Percentiles rank a stretch among this genome's conserved stretches.
phyloP scores from a whole-genome alignment of 306 rosid genomes.

The Luffa acutangula region DNA sequence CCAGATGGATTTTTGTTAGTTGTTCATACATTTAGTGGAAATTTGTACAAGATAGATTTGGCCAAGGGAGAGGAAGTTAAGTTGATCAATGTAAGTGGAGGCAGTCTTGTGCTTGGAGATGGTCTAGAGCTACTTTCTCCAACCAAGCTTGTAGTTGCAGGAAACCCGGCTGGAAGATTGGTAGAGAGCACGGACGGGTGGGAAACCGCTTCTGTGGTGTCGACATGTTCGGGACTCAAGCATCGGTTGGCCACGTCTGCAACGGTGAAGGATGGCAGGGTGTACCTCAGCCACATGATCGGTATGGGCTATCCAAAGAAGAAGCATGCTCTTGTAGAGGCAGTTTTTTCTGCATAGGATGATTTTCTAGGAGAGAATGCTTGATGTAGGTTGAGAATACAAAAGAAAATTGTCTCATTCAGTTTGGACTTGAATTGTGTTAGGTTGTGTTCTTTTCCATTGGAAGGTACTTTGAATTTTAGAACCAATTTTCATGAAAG shows the following conservation, averaged over 20 bases:
- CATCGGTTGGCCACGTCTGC: constrained; percentile 82
- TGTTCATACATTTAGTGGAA: constrained; percentile 65
- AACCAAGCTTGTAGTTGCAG: constrained; percentile 71
- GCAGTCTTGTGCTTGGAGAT: constrained; percentile 59
- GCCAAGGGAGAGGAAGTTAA: constrained; percentile 55
- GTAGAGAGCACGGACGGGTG: constrained; percentile 88
- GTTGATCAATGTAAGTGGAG: constrained; percentile 36
- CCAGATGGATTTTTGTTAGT: constrained; percentile 74
- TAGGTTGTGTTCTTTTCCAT: background rate
- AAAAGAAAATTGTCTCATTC: background rate
- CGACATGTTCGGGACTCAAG: constrained; percentile 47
- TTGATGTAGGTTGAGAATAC: background rate
- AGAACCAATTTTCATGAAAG: background rate
- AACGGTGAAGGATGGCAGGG: constrained; percentile 76
- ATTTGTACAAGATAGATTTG: constrained; percentile 59
- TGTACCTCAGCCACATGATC: constrained; percentile 54
- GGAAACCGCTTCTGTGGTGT: constrained; percentile 59
- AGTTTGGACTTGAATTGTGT: background rate
- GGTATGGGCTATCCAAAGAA: constrained; percentile 80
- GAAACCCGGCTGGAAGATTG: constrained; percentile 61
- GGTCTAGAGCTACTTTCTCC: constrained; percentile 68
- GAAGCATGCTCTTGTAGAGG: constrained; percentile 80
- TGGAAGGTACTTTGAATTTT: background rate
- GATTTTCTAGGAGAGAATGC: background rate
- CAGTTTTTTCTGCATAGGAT: constrained; percentile 38